These are phyloP conservation scores for Hypholoma fasciculare DNA, from an alignment of 768 basidiomycete species.

Conservation along the genomic window DNA sequence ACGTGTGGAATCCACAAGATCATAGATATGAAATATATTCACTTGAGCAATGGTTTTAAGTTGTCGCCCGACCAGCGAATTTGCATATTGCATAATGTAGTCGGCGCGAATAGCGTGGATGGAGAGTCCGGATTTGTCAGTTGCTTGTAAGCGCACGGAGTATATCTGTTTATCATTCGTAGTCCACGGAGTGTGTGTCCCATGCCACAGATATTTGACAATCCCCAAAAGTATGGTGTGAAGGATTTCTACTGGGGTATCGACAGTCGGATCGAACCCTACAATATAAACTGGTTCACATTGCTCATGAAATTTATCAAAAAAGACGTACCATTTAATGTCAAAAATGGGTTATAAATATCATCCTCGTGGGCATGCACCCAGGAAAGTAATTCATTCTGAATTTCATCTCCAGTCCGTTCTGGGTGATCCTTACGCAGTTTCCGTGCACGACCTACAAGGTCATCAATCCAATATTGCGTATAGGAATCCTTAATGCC, in stretches of 20 bases:
- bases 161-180: constrained; percentile 12
- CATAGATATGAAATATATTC: constrained; percentile 34
- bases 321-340: constrained; percentile 14
- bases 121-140: not conserved
- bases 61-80: not conserved
- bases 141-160: constrained; percentile 26
- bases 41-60: constrained; percentile 35
- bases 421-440: constrained; percentile 19
- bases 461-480: constrained; percentile 35
- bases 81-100: not conserved
- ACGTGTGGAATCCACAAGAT: constrained; percentile 22
- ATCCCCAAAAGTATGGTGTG: constrained; percentile 46
- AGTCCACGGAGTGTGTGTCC: constrained; percentile 19
- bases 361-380: constrained; percentile 17
- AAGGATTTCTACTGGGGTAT: constrained; percentile 44
- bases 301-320: not conserved
- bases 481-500: constrained; percentile 40
- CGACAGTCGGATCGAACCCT: constrained; percentile 29
- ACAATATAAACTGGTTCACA: not conserved
- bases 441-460: constrained; percentile 22
- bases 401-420: constrained; percentile 16
- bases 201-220: constrained; percentile 43
- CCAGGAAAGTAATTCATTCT: constrained; percentile 27
- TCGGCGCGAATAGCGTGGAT: not conserved
- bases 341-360: constrained; percentile 32